Base-by-base conservation (phyloP, 768 basidiomycete genomes). In the Myochromella boudieri region DNA sequence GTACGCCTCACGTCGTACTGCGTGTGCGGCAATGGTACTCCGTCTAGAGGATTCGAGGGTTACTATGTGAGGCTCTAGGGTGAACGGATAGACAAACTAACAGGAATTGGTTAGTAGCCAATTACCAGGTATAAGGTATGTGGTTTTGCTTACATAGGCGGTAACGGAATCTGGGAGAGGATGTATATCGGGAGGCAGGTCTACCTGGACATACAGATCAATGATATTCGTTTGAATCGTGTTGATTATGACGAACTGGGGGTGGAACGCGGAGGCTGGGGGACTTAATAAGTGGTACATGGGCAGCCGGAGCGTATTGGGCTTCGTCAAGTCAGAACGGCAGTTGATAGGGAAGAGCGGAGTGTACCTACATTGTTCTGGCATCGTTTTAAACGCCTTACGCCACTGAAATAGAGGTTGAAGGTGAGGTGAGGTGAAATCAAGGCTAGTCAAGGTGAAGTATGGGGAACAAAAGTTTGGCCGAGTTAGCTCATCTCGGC, bases 1-100 rank as follows among this genome's bases (percentile, higher is more conserved):
- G 55, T 87, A 82, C 1, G 82, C 80, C 39, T 90, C 83, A 36
- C 89, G 81, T 7, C 85, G 80, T 0, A 82, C 72, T 2, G 78
- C 67, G 51, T 89, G 78, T 1, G 85, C 74, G 0, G 84, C 75
- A 28, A 91, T 75, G 0, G 85, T 84, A 3, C 74, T 67, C 37
- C 84, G 75, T 1, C 91, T 84, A 0, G 89, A 76, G 0, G 87
- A 81, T 60, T 89, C 89, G 31, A 91, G 68, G 1, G 82, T 79
- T 42, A 95, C 65, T 54, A 92, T 74, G 61, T 95, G 94, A 0
- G 84, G 80, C 60, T 98, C 95, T 42, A 98, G 78, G 3, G 93
- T 87, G 73, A 92, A 97, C 1, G 95, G 95, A 60, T 97, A 98
- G 33, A 90, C 95, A 58, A 97, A 97, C 95, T 98, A 62, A 4